Evolutionary conservation across 305 asterid species (phyloP).

Genomic region (Fraxinus latifolia): DNA sequence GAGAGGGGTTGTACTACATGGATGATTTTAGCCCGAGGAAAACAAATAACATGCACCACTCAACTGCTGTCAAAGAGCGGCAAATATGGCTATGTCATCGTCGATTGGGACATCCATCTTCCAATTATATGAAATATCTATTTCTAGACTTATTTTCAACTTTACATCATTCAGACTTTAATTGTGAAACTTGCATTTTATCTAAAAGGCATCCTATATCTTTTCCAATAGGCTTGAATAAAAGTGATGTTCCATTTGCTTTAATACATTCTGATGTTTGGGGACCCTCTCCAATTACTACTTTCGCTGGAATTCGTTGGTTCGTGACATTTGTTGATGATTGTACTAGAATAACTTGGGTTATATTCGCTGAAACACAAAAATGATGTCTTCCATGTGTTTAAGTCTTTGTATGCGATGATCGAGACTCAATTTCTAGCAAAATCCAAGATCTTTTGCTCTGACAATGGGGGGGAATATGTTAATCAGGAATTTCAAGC

Average conservation of each 20-base stretch:
- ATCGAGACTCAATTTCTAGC: not conserved
- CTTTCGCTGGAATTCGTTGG: not conserved
- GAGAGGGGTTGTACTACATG: too few relatives aligned
- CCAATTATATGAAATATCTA: too few relatives aligned
- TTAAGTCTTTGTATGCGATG: not conserved
- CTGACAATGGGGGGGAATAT: not conserved
- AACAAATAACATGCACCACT: not conserved
- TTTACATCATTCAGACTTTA: not conserved
- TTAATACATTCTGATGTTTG: not conserved
- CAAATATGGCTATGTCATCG: not conserved
- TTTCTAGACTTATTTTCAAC: not conserved
- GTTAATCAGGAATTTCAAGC: not conserved
- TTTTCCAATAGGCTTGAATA: not conserved
- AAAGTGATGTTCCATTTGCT: not conserved
- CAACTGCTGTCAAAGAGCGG: not conserved
- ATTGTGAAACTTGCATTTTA: not conserved
- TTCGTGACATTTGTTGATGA: not conserved
- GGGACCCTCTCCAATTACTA: not conserved
- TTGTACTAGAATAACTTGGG: not conserved
- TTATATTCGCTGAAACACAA: not conserved
- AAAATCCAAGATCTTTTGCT: not conserved
- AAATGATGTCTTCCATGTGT: not conserved
- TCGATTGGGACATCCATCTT: not conserved
- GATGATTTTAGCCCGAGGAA: not conserved
- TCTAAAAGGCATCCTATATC: not conserved